A percentile compares a stretch with the other conserved stretches of the same genome.
These are phyloP conservation scores for Beta macrorhiza DNA, from an alignment of 179 eudicot species.

Conservation along the genomic window DNA sequence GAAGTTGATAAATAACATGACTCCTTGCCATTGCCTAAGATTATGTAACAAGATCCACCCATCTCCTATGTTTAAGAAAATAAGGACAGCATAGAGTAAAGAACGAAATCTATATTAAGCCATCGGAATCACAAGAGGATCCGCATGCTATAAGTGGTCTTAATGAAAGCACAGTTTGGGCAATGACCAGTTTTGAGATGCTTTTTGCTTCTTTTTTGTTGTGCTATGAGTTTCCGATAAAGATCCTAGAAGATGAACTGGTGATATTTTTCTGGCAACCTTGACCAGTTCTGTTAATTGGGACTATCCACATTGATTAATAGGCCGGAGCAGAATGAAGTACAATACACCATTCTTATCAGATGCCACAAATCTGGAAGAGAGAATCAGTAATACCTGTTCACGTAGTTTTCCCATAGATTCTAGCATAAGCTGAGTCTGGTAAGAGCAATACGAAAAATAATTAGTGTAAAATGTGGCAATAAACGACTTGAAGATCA, in stretches of 20 bases:
- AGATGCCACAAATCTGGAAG: neutral
- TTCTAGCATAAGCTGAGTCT: conserved; percentile 41
- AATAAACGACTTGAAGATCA: neutral
- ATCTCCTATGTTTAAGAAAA: neutral
- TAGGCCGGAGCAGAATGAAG: neutral
- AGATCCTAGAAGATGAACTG: too few relatives aligned
- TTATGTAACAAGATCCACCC: neutral
- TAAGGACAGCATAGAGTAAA: neutral
- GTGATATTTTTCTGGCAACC: neutral
- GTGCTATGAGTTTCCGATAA: neutral
- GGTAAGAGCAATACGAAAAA: conserved; percentile 21
- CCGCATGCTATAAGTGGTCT: neutral
- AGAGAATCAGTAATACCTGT: conserved; percentile 27
- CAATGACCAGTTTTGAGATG: neutral
- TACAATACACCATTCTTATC: neutral
- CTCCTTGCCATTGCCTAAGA: neutral
- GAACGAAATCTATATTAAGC: neutral
- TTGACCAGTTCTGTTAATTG: neutral
- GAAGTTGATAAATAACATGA: neutral
- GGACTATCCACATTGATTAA: neutral
- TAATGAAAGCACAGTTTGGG: neutral
- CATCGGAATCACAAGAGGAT: neutral
- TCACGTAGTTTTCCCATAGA: conserved; percentile 32
- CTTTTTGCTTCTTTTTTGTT: neutral
- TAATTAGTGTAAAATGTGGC: neutral